phyloP scores from a whole-genome alignment of 345 rosid genomes.

The Eucalyptus regnans region DNA sequence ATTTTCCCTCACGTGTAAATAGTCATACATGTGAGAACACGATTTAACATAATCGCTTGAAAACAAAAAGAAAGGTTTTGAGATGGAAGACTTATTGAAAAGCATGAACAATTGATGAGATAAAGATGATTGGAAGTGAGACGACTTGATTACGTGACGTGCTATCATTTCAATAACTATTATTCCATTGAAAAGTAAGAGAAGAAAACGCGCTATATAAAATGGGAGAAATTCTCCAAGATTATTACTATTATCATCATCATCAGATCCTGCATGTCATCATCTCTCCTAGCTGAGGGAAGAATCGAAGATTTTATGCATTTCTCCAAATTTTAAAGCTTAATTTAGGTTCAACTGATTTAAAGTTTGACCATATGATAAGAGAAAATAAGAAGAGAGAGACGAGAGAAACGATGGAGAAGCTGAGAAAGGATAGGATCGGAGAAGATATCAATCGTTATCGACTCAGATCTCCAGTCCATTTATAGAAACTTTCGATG shows the following conservation, averaged over 20 bases:
- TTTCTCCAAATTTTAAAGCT: background rate
- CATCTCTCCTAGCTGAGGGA: background rate
- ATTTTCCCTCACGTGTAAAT: background rate
- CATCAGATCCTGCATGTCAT: background rate
- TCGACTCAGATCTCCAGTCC: background rate
- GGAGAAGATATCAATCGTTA: background rate
- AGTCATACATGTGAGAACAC: background rate
- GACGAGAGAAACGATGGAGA: background rate
- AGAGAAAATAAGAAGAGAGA: background rate
- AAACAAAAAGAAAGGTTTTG: background rate
- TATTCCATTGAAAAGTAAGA: background rate
- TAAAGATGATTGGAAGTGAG: background rate
- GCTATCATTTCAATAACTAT: background rate
- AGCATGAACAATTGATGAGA: background rate
- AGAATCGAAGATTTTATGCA: background rate
- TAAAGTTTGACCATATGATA: background rate
- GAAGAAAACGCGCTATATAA: fast-evolving
- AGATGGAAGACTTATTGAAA: background rate
- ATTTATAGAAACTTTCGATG: background rate
- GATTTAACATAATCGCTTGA: background rate
- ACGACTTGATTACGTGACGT: background rate
- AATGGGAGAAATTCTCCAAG: background rate
- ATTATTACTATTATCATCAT: background rate
- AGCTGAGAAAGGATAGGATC: background rate
- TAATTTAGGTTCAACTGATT: background rate